Base-by-base conservation (phyloP, 2,329 filamentous ascomycete genomes). In the Cercospora janseana region DNA sequence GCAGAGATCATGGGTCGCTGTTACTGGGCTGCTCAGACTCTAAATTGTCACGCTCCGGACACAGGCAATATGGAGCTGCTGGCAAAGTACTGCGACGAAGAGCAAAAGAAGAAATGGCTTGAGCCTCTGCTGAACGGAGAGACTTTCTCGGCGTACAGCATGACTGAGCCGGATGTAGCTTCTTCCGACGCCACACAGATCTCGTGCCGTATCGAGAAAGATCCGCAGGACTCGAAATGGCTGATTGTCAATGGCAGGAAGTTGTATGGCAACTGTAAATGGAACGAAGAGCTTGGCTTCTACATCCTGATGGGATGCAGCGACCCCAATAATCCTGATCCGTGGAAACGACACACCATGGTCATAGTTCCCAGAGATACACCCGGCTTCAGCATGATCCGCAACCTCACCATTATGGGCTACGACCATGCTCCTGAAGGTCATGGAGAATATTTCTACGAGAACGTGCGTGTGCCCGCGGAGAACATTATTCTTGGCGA, bases 201-300 rank as follows among this genome's bases (percentile, higher is more conserved):
- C 51, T 72, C 71, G n/a, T 70, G 75, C 55, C 71, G 75, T 46
- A 58, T 61, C 35, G 76, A 96, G 67, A 80, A 78, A 52, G 95
- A 97, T 66, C 80, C 76, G 59, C 81, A 81, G 49, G 88, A 95
- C 60, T 90, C 91, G 4, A 81, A 92, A 63, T 82, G 90, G 61
- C 96, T 93, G 66, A 82, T 97, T 16, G 78, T 97, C 45, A 96
- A 96, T 66, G 92, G 92, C 49, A 80, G 84, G 82, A 97, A 97
- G 89, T 96, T 92, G 89, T 97, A 93, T 91, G 94, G 88, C 34
- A 94, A 88, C 60, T 92, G 92, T 60, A 89, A 90, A 18, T 92
- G 92, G 54, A 92, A 97, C 72, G 86, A 86, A 51, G 82, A 92
- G 63, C 96, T 92, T 77, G 79, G 85, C 69, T 76, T 97, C 67